Evolutionary conservation across 495 filamentous ascomycete species (phyloP), one percentile per base, ranked within the genome.

Genomic region (Penicillium canariense): DNA sequence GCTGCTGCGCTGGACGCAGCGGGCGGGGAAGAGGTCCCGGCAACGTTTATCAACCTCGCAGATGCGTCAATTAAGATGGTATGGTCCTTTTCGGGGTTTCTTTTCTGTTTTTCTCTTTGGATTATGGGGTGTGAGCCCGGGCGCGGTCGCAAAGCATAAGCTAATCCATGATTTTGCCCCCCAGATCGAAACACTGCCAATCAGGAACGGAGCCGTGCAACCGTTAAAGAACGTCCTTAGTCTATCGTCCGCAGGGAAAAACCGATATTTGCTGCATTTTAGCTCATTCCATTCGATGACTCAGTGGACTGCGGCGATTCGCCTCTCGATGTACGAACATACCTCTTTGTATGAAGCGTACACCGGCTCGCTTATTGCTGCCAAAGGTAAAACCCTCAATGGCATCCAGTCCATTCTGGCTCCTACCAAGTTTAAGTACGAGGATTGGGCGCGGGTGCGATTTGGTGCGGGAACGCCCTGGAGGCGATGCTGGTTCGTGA

Each of bases 11-110:
- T 99, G 65, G 94, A 97, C 79, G 86, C 85, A 36, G 91, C 90
- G 12, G 90, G 84, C 15, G 83, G 93, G 54, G 84, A 85, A 30
- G 90, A 96, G 60, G 89, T 97, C 31, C 77, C 95, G 17, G 91
- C 94, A 18, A 97, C 90, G 43, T 99, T 96, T 69, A 87, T 99
- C 65, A 99, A 99, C 69, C 77, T 99, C 56, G 91, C 94, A 3
- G 94, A 99, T 81, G 92, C 92, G 11, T 96, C 93, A 1, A 88
- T 99, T 63, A 96, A 93, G 66, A 96, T 96, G 93, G 94, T 96
- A 77, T 45, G 75, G 52, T 48, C 15, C 11, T 10, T 56, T 7
- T 30, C 42, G 3, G 7, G 46, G 74, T 54, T 47, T 26, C 10
- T 15, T 58, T 10, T 25, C 45, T 25, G 10, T 26, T 42, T 44